These are phyloP conservation scores for Nicotiana obtusifolia DNA, from an alignment of 257 asterid species.

Conservation along the genomic window DNA sequence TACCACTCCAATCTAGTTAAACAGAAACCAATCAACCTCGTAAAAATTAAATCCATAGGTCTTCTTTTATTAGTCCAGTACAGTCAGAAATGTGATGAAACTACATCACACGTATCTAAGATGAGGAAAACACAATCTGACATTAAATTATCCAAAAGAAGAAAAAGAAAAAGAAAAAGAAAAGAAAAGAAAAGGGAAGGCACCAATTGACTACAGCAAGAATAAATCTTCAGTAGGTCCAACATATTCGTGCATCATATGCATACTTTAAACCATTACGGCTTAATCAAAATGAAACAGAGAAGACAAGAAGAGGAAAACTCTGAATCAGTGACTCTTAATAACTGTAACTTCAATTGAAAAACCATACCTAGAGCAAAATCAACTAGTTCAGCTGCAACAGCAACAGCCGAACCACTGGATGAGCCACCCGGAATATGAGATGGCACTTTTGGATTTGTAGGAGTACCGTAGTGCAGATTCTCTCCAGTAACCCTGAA, in stretches of 20 bases:
- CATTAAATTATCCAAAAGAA: neutral
- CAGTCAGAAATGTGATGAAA: too few relatives aligned
- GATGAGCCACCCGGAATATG: slow-evolving; percentile 86
- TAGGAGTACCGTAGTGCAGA: slow-evolving; percentile 68
- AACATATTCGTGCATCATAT: slow-evolving; percentile 2
- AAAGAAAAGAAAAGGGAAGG: neutral
- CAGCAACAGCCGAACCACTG: slow-evolving; percentile 94
- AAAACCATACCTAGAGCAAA: slow-evolving; percentile 71
- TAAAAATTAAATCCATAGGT: neutral
- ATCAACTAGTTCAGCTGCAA: slow-evolving; percentile 74
- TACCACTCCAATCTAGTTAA: neutral
- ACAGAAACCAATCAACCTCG: neutral
- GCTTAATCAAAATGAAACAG: neutral
- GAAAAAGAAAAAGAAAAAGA: neutral
- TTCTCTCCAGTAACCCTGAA: slow-evolving; percentile 87
- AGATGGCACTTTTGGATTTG: slow-evolving; percentile 67
- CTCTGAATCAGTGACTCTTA: neutral
- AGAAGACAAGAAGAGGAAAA: neutral
- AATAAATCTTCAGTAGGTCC: neutral
- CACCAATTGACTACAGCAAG: neutral
- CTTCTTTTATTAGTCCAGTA: too few relatives aligned
- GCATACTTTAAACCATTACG: neutral
- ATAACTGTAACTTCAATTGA: neutral
- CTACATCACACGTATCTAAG: too few relatives aligned
- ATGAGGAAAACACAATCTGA: too few relatives aligned